Base-by-base conservation (phyloP, 495 filamentous ascomycete genomes). In the Jackrogersella multiformis region DNA sequence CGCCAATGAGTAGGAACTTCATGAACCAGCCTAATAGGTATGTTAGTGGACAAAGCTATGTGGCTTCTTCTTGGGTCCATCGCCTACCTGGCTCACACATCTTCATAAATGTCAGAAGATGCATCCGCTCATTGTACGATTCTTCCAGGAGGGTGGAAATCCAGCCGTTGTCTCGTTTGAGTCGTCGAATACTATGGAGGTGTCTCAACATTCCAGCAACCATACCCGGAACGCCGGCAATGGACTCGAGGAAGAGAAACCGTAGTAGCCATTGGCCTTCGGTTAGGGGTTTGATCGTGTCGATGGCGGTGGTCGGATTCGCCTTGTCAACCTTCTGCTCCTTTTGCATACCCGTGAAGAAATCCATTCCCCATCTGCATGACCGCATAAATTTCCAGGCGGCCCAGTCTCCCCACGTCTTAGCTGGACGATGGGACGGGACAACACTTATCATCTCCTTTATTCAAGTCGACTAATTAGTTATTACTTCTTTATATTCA, bases 161-260 rank as follows among this genome's bases (percentile, higher is more conserved):
- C 94, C 95, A 98, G 74, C 96, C 95, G 67, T 97, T 97, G 75
- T 99, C 95, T 30, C 95, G 79, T 80, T 92, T 93, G 81, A 99
- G 87, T 5, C 88, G 83, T 42, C 95, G 83, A 59, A 99, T 79
- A 66, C 88, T 92, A 71, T 90, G 86, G 5, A 99, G 80, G 78
- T 99, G 95, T 16, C 95, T 83, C 10, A 98, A 79, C 89, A 96
- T 97, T 7, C 94, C 95, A 0, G 89, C 95, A 4, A 98, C 96
- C 93, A 98, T 98, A 0, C 96, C 96, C 0, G 96, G 96, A 0
- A 99, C 95, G 16, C 90, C 95, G 8, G 95, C 95, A 28, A 99
- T 91, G 52, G 90, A 93, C 77, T 99, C 95, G 51, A 99, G 84
- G 78, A 99, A 98, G 63, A 99, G 83, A 69, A 96, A 91, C 18